Conservation (phyloP, 257 asterid genomes). For the Solanum tacnaense region DNA sequence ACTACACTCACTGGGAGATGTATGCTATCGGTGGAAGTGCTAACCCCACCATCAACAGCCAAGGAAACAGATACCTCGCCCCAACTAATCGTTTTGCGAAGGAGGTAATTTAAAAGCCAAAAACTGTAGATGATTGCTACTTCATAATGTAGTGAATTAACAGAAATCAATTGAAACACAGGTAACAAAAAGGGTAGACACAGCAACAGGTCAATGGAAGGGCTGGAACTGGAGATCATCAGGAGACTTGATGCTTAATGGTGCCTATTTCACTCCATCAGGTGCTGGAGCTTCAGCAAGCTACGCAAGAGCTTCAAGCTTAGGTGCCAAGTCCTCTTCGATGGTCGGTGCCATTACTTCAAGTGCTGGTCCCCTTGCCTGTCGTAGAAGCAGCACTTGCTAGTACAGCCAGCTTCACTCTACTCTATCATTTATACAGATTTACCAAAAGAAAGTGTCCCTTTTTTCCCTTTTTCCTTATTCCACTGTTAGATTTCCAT, state of each 20-base stretch:
- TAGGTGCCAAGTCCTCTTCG: conserved; percentile 87
- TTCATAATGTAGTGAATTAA: background rate
- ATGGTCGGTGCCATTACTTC: conserved; percentile 68
- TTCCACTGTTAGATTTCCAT: background rate
- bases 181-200: conserved; percentile 90
- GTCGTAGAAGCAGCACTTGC: conserved; percentile 68
- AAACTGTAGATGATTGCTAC: background rate
- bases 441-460: conserved; percentile 6
- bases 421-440: background rate
- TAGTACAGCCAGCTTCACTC: conserved; percentile 18
- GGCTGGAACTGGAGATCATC: conserved; percentile 97
- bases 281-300: conserved; percentile 94
- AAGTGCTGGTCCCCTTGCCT: conserved; percentile 69
- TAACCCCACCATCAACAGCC: conserved; percentile 84
- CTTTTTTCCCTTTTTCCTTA: background rate
- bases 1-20: conserved; percentile 97
- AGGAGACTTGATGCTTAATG: conserved; percentile 85
- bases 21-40: conserved; percentile 96
- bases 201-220: conserved; percentile 52
- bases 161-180: conserved; percentile 8
- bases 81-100: conserved; percentile 64
- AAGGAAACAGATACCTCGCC: conserved; percentile 86
- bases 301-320: conserved; percentile 95
- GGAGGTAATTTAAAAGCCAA: conserved; percentile 37
- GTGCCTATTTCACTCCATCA: conserved; percentile 85